These are phyloP conservation scores for Castanopsis chinensis DNA, from an alignment of 306 rosid genomes.

Conservation along the genomic window DNA sequence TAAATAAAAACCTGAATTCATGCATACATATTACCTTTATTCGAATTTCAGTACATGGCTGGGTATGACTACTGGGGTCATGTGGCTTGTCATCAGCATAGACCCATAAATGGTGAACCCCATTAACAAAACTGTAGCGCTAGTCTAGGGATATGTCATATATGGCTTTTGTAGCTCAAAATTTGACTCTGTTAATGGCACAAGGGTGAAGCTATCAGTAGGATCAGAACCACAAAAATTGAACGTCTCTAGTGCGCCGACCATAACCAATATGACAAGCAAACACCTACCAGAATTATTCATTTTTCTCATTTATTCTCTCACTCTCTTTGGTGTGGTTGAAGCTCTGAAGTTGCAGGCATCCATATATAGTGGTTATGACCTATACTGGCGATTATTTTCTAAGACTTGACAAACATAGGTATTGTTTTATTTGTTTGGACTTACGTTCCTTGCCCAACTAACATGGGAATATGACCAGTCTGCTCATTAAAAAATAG, in stretches of 20 bases:
- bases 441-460: no score
- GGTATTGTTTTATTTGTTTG: no score
- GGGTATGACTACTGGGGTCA: constrained; percentile 28
- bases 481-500: no score
- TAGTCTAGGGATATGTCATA: constrained; percentile 28
- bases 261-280: not conserved
- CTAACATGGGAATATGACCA: no score
- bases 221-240: constrained; percentile 32
- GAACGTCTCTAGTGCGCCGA: not conserved
- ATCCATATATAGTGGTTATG: no score
- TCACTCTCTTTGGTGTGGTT: no score
- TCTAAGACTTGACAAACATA: no score
- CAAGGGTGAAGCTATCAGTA: constrained; percentile 39
- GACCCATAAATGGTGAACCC: constrained; percentile 41
- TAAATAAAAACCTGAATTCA: not conserved
- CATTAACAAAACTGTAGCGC: constrained; percentile 32
- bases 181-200: constrained; percentile 37
- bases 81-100: constrained; percentile 50
- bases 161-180: constrained; percentile 37
- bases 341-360: no score
- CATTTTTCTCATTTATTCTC: no score
- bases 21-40: constrained; percentile 16
- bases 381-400: no score
- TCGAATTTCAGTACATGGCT: constrained; percentile 48
- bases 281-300: no score